These are phyloP conservation scores for Colletotrichum spaethianum DNA, from an alignment of 2,329 filamentous ascomycete genomes.

Conservation along the genomic window DNA sequence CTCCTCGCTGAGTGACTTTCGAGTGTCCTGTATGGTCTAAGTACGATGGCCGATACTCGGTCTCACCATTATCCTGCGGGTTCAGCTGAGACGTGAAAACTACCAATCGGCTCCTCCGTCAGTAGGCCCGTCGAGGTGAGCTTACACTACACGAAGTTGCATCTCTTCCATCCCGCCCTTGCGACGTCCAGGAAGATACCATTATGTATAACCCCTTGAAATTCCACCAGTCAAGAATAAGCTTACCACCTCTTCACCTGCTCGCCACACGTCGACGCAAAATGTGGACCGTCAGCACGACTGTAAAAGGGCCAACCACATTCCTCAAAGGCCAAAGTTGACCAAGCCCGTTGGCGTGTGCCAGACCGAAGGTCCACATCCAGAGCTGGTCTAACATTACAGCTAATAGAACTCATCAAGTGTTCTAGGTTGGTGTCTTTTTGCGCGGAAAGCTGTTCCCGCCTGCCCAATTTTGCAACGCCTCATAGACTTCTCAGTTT, in stretches of 20 bases:
- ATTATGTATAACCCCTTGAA: background rate
- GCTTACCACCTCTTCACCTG: constrained; percentile 15
- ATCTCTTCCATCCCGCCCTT: background rate
- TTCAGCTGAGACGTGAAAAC: background rate
- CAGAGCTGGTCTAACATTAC: too few relatives aligned
- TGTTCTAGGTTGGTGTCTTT: too few relatives aligned
- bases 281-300: constrained; percentile 7
- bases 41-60: background rate
- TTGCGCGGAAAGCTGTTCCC: too few relatives aligned
- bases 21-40: too few relatives aligned
- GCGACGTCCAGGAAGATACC: background rate
- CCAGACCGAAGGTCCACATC: too few relatives aligned
- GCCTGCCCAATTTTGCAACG: too few relatives aligned
- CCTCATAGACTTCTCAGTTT: too few relatives aligned
- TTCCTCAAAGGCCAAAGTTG: background rate
- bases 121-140: background rate
- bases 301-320: background rate
- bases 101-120: background rate
- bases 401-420: too few relatives aligned
- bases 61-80: background rate
- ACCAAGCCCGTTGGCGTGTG: constrained; percentile 14
- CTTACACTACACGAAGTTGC: background rate
- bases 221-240: constrained; percentile 24
- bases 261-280: background rate
- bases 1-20: background rate